Conservation (phyloP, 2,329 filamentous ascomycete genomes). For the Aspergillus quadricinctus region DNA sequence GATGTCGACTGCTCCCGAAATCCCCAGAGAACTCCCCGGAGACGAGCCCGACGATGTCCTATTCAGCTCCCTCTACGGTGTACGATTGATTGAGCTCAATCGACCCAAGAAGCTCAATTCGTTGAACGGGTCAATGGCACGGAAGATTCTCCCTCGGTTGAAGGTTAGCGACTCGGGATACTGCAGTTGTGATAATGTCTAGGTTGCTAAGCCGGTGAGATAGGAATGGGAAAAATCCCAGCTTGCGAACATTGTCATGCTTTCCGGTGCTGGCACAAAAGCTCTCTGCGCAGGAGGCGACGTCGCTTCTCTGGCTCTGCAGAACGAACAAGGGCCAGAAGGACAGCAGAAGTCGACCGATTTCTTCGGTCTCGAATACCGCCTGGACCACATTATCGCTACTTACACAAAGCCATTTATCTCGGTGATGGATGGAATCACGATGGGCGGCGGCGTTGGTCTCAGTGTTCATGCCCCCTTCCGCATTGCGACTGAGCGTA, state of each 20-base stretch:
- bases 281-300: constrained; percentile 94
- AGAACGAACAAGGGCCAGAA: constrained; percentile 63
- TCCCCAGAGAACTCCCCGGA: constrained; percentile 53
- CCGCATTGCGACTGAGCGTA: constrained; percentile 92
- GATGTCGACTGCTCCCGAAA: constrained; percentile 40
- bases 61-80: constrained; percentile 82
- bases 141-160: constrained; percentile 86
- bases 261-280: constrained; percentile 81
- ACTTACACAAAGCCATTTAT: constrained; percentile 92
- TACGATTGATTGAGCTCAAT: constrained; percentile 91
- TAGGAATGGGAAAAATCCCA: constrained; percentile 92
- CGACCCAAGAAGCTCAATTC: constrained; percentile 88
- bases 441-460: constrained; percentile 96
- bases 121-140: constrained; percentile 88
- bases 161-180: constrained; percentile 40
- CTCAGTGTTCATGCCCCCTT: constrained; percentile 93
- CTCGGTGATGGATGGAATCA: constrained; percentile 94
- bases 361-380: constrained; percentile 94
- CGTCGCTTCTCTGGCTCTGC: constrained; percentile 70
- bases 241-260: constrained; percentile 84
- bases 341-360: constrained; percentile 72
- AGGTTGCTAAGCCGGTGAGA: constrained; percentile 14
- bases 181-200: not conserved
- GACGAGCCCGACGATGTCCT: constrained; percentile 88
- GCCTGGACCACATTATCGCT: constrained; percentile 90